Evolutionary conservation across 805 yeast genomes (phyloP), one percentile per base, ranked within the genome.

Genomic region (Teunomyces lycoperdinae): DNA sequence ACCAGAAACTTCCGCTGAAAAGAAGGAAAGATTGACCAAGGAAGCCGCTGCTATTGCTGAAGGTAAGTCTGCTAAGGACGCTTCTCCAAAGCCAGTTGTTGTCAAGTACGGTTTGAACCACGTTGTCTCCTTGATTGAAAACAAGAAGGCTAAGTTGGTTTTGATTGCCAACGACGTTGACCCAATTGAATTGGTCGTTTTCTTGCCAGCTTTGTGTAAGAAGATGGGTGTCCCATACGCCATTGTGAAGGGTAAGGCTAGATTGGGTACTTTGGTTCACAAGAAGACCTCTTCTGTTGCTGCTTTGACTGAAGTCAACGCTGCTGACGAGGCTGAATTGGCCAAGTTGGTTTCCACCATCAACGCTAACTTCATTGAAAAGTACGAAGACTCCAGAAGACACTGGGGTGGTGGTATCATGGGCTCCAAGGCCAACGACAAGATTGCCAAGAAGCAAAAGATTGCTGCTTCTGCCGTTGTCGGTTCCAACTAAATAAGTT

Each of bases 331-430:
- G 80, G 83, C 96, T 70, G 90, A 88, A 69, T 84, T 92, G 67
- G 91, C 97, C 61, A 87, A 89, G 74, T 83, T 92, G 68, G 82
- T 94, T 62, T 86, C 97, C 50, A 86, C 98, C 68, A 83, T 92
- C 76, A 84, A 89, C 79, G 85, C 96, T 62, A 90, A 89, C 94
- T 92, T 86, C 78, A 74, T 77, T 65, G 96, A 88, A 72, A 89
- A 89, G 79, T 89, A 85, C 87, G 97, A 92, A 70, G 97, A 94
- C 65, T 70, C 81, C 72, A 92, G 95, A 84, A 90, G 89, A 80
- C 96, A 89, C 86, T 92, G 99, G 99, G 98, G 98, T 83, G 99
- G 99, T 83, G 99, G 99, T 83, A 71, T 89, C 76, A 80, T 94
- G 83, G 97, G 98, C 76, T 79, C 87, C 65, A 94, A 92, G 83